phyloP scores from a whole-genome alignment of 2,329 filamentous ascomycete genomes.

The Microcyclosporella mali region DNA sequence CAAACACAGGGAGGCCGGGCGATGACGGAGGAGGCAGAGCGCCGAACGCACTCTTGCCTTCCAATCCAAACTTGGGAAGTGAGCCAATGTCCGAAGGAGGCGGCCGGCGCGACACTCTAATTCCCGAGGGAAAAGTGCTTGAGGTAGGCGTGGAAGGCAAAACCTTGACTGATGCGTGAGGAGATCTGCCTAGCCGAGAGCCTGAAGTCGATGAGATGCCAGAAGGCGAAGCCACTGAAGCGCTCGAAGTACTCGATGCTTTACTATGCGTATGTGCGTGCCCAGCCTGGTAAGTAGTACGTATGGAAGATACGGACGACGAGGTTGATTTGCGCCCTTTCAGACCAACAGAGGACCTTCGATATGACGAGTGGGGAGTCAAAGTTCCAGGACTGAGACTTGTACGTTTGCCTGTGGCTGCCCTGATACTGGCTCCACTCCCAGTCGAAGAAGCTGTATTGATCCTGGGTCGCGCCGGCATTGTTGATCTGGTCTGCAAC shows the following conservation, averaged over 20 bases:
- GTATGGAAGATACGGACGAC: slow-evolving; percentile 86
- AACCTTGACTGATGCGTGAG: slow-evolving; percentile 91
- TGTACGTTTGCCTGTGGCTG: slow-evolving; percentile 34
- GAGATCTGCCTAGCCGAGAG: slow-evolving; percentile 60
- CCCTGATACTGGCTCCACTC: slow-evolving; percentile 24
- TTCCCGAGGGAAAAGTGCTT: slow-evolving; percentile 71
- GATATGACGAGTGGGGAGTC: slow-evolving; percentile 79
- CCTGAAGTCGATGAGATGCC: slow-evolving; percentile 48
- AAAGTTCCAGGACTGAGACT: slow-evolving; percentile 70
- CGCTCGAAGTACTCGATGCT: slow-evolving; percentile 83
- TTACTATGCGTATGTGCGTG: slow-evolving; percentile 79
- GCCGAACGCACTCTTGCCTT: slow-evolving; percentile 21
- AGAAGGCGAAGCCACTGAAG: slow-evolving; percentile 51
- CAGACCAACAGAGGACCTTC: slow-evolving; percentile 74
- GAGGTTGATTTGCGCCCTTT: slow-evolving; percentile 92
- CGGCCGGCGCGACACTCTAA: slow-evolving; percentile 53
- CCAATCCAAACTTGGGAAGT: slow-evolving; percentile 22
- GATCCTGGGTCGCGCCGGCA: slow-evolving; percentile 38
- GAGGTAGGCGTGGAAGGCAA: slow-evolving; percentile 79
- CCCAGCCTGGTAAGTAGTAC: slow-evolving; percentile 81
- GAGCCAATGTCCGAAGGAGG: slow-evolving; percentile 28
- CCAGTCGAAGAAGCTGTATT: slow-evolving; percentile 37
- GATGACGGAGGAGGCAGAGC: slow-evolving; percentile 44
- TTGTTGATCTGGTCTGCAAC: slow-evolving; percentile 33
- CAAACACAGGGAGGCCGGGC: slow-evolving; percentile 62